Evolutionary conservation across 1,139 yeast genomes (phyloP).

Genomic region (Meyerozyma sp.): DNA sequence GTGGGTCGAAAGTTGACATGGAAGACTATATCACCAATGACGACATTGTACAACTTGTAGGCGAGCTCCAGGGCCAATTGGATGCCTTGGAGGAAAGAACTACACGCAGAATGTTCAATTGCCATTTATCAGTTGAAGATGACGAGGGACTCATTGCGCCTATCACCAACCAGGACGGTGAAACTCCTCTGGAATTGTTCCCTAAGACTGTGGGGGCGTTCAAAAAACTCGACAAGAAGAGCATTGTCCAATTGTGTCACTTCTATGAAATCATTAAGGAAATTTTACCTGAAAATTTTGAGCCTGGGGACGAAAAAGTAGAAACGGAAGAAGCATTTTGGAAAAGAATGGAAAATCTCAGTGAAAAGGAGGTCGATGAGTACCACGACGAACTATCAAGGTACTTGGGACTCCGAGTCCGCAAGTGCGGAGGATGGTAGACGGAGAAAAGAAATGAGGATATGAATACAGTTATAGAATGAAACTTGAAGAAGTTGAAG

Average conservation of each 20-base stretch:
- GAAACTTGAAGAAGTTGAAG: too few relatives aligned
- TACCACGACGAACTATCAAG: constrained; percentile 63
- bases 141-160: constrained; percentile 17
- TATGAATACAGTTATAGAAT: not conserved
- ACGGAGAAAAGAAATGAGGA: not conserved
- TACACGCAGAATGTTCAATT: constrained; percentile 53
- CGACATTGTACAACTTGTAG: constrained; percentile 66
- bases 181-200: constrained; percentile 49
- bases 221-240: constrained; percentile 34
- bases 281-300: constrained; percentile 37
- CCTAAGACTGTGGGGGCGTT: constrained; percentile 61
- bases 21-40: constrained; percentile 71
- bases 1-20: constrained; percentile 36
- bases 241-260: constrained; percentile 50
- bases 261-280: constrained; percentile 65
- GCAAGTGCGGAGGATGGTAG: constrained; percentile 40
- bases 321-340: constrained; percentile 30
- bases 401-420: constrained; percentile 55
- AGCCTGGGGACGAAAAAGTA: constrained; percentile 3
- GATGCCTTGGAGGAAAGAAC: constrained; percentile 66
- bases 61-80: constrained; percentile 84
- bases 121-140: constrained; percentile 14
- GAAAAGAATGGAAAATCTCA: constrained; percentile 27
- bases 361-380: constrained; percentile 34
- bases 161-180: constrained; percentile 67